phyloP scores from a whole-genome alignment of 2,329 filamentous ascomycete species.

The Clonostachys solani region DNA sequence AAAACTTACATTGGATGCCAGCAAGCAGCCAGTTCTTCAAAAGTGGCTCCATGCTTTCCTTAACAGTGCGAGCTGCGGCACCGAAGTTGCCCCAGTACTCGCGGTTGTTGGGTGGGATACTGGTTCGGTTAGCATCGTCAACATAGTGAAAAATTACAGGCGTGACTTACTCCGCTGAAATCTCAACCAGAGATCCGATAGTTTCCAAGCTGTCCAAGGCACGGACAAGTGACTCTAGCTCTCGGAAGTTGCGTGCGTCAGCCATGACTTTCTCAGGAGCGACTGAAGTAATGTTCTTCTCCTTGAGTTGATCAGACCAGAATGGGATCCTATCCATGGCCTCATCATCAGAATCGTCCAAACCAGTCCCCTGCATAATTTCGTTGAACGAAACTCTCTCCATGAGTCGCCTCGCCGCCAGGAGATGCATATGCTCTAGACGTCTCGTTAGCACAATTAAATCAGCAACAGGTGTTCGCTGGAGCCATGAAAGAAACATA shows the following conservation, averaged over 20 bases:
- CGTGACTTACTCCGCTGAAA: constrained; percentile 43
- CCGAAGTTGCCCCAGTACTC: constrained; percentile 52
- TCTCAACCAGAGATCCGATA: constrained; percentile 51
- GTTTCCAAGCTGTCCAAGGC: constrained; percentile 66
- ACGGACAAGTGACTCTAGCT: constrained; percentile 64
- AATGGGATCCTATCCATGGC: constrained; percentile 33
- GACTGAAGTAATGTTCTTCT: constrained; percentile 24
- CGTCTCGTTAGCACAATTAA: not conserved
- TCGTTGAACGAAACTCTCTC: constrained; percentile 44
- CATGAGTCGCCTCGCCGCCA: constrained; percentile 10
- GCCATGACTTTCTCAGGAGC: constrained; percentile 38
- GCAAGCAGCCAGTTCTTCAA: constrained; percentile 60
- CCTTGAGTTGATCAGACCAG: constrained; percentile 29
- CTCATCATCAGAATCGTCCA: constrained; percentile 27
- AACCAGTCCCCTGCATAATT: constrained; percentile 36
- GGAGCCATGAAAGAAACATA: constrained; percentile 41
- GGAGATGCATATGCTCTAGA: constrained; percentile 4
- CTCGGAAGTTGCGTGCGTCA: constrained; percentile 59
- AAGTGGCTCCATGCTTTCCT: constrained; percentile 55
- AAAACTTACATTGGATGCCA: constrained; percentile 46
- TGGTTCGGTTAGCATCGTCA: constrained; percentile 17
- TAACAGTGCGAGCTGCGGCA: constrained; percentile 47
- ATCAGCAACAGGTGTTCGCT: not conserved
- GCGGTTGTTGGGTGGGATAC: constrained; percentile 28
- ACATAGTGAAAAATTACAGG: not conserved